Conservation (phyloP, 148 eudicot species). For the Rhododendron simsii region DNA sequence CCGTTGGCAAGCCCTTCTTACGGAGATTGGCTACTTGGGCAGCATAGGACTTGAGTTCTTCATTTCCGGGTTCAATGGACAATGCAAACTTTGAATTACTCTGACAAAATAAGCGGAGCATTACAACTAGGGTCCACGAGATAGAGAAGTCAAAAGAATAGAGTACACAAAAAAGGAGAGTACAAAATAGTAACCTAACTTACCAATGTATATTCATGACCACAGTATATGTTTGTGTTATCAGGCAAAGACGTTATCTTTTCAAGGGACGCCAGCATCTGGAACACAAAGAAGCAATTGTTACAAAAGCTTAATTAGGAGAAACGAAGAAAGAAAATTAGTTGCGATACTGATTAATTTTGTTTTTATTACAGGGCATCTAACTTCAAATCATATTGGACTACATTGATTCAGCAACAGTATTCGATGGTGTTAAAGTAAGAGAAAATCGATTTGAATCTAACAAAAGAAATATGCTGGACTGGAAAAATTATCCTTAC, state of each 20-base stretch:
- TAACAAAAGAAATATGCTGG: not conserved
- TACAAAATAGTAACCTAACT: conserved; percentile 14
- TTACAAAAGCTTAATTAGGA: not conserved
- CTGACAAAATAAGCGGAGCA: conserved; percentile 36
- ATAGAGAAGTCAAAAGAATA: not conserved
- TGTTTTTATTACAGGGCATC: not conserved
- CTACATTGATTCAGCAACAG: not conserved
- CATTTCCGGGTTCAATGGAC: conserved; percentile 76
- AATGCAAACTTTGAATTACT: conserved; percentile 89
- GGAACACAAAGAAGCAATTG: conserved; percentile 18
- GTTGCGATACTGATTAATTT: not conserved
- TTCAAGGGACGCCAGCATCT: conserved; percentile 70
- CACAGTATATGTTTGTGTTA: conserved; percentile 74
- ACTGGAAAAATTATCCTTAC: not conserved
- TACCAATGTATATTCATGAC: conserved; percentile 90
- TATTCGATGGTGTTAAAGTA: not conserved
- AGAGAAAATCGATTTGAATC: not conserved
- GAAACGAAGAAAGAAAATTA: too few relatives aligned
- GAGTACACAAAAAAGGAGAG: not conserved
- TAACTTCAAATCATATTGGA: not conserved
- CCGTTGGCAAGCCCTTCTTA: conserved; percentile 82
- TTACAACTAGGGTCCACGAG: not conserved
- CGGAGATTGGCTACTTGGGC: conserved; percentile 56
- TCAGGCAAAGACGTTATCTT: conserved; percentile 75
- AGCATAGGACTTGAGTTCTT: conserved; percentile 64